Evolutionary conservation across 352 stramenopile genomes (phyloP).

Genomic region (Globisporangium iwayamae): DNA sequence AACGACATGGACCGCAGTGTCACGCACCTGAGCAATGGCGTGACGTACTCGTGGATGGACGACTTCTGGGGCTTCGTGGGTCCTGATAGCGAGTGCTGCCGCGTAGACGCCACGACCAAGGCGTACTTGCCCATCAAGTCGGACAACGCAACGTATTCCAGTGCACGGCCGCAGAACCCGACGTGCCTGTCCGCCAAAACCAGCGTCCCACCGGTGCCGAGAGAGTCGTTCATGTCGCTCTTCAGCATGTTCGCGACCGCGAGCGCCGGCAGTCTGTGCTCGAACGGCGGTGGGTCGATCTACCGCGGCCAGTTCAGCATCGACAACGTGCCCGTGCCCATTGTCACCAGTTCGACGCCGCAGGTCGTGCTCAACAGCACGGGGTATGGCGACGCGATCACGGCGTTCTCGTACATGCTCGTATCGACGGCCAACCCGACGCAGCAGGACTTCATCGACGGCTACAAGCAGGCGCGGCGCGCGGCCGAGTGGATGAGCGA

Average conservation of each 20-base stretch:
- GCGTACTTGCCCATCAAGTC: conserved; percentile 39
- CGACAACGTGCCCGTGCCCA: conserved; percentile 45
- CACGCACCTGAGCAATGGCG: conserved; percentile 43
- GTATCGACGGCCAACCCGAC: conserved; percentile 37
- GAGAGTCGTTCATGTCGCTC: conserved; percentile 62
- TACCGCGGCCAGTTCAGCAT: conserved; percentile 70
- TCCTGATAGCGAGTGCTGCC: conserved; percentile 62
- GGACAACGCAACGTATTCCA: conserved; percentile 32
- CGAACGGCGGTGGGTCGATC: conserved; percentile 55
- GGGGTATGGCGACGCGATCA: conserved; percentile 43
- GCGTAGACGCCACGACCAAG: conserved; percentile 31
- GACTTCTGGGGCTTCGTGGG: conserved; percentile 71
- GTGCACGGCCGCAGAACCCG: conserved; percentile 15
- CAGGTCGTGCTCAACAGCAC: conserved; percentile 48
- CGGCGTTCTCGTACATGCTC: conserved; percentile 71
- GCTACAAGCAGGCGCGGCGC: conserved; percentile 52
- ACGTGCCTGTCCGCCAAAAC: conserved; percentile 40
- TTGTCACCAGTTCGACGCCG: conserved; percentile 24
- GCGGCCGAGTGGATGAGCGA: conserved; percentile 68
- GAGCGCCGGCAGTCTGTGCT: conserved; percentile 39
- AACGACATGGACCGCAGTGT: conserved; percentile 30
- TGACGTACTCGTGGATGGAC: conserved; percentile 71
- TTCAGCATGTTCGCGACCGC: conserved; percentile 66
- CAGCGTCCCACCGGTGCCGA: conserved; percentile 33
- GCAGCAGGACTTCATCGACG: conserved; percentile 35